These are phyloP conservation scores for Polychytrium aggregatum DNA, from an alignment of 192 early-diverging fungal genomes.

Conservation along the genomic window DNA sequence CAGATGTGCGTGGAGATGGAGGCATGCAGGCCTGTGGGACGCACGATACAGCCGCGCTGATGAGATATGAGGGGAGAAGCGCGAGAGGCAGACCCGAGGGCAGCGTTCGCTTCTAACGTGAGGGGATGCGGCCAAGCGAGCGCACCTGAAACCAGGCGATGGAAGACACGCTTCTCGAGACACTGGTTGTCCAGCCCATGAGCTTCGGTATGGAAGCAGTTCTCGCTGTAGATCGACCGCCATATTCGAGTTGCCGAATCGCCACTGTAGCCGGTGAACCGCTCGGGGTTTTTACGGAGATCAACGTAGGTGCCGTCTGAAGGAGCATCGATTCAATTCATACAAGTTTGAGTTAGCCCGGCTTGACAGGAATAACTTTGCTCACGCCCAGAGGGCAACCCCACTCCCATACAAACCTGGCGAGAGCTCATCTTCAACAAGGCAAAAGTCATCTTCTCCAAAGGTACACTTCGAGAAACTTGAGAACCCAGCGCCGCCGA, in stretches of 20 bases:
- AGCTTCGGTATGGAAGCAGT: constrained; percentile 67
- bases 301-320: constrained; percentile 77
- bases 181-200: constrained; percentile 24
- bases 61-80: too few relatives aligned
- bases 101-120: not conserved
- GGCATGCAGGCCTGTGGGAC: constrained; percentile 64
- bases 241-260: constrained; percentile 79
- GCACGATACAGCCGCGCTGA: not conserved
- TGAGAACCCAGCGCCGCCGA: constrained; percentile 23
- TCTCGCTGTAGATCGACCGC: constrained; percentile 95
- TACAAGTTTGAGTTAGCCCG: too few relatives aligned
- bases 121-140: too few relatives aligned
- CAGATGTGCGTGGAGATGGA: constrained; percentile 98
- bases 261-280: constrained; percentile 94
- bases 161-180: constrained; percentile 74
- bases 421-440: constrained; percentile 65
- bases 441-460: constrained; percentile 69
- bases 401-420: too few relatives aligned
- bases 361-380: too few relatives aligned
- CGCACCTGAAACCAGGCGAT: constrained; percentile 42
- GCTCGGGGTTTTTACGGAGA: constrained; percentile 83
- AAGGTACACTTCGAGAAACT: constrained; percentile 25
- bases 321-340: too few relatives aligned
- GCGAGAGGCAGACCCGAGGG: not conserved
- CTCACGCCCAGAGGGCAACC: too few relatives aligned